These are phyloP conservation scores for Trichoderma arundinaceum DNA, from an alignment of 2,329 filamentous ascomycete species.

Conservation along the genomic window DNA sequence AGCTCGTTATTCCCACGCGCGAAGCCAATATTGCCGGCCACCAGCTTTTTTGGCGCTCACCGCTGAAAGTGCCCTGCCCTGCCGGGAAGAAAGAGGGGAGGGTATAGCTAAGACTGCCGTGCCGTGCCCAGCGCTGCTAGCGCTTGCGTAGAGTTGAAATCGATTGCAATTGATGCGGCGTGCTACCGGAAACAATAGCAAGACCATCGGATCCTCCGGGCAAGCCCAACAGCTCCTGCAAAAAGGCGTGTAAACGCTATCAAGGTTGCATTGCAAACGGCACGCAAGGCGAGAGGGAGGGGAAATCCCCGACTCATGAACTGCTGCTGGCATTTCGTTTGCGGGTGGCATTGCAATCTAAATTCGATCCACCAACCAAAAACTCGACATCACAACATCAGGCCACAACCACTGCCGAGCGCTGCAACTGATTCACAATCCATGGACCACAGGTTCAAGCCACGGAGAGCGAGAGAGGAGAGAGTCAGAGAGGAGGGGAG, in stretches of 20 bases:
- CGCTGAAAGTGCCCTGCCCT: no score
- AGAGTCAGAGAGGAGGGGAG: not conserved
- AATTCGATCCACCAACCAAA: conserved; percentile 11
- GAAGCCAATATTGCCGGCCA: not conserved
- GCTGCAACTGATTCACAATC: conserved; percentile 23
- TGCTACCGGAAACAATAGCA: conserved; percentile 15
- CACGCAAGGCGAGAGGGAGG: not conserved
- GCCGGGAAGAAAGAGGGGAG: not conserved
- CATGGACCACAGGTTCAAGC: conserved; percentile 5
- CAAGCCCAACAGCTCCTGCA: not conserved
- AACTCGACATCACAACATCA: conserved; percentile 21
- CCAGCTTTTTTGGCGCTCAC: not conserved
- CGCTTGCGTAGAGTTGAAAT: conserved; percentile 2
- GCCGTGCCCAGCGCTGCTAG: conserved; percentile 17
- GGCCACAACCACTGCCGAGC: conserved; percentile 5
- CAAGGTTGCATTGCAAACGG: not conserved
- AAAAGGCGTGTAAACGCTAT: conserved; percentile 6
- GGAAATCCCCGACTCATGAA: not conserved
- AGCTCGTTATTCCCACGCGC: not conserved
- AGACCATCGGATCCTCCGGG: conserved; percentile 25
- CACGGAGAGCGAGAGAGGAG: not conserved
- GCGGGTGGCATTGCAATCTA: conserved; percentile 3
- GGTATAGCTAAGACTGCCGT: conserved; percentile 11
- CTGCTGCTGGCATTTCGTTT: not conserved
- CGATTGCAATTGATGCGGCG: conserved; percentile 8